Percentiles rank a stretch among this genome's conserved stretches.
These are phyloP conservation scores for Phytopythium oedochilum DNA, from an alignment of 352 stramenopile genomes.

Conservation along the genomic window DNA sequence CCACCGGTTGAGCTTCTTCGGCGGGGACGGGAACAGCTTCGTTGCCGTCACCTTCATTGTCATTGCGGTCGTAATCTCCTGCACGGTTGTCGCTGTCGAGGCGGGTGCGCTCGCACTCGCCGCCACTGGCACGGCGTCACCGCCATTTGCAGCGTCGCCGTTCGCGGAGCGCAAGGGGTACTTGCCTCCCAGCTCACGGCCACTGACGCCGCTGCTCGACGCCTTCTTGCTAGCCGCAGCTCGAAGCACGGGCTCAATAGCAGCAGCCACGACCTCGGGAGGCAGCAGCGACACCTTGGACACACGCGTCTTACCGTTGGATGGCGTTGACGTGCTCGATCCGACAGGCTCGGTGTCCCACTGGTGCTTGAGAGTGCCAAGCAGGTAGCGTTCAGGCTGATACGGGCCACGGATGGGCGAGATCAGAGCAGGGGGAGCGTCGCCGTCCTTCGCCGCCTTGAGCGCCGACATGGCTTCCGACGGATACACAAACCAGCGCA, in stretches of 20 bases:
- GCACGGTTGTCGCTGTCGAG: slow-evolving; percentile 18
- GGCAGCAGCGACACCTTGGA: slow-evolving; percentile 6
- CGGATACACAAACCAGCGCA: slow-evolving; percentile 78
- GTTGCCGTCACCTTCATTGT: slow-evolving; percentile 39
- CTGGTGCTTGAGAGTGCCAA: slow-evolving; percentile 35
- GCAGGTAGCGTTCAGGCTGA: slow-evolving; percentile 43
- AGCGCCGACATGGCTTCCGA: slow-evolving; percentile 80
- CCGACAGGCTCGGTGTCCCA: slow-evolving; percentile 21
- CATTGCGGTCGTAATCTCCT: slow-evolving; percentile 36
- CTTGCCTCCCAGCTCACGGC: slow-evolving; percentile 36
- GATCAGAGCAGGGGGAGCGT: neutral
- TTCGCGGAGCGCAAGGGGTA: slow-evolving; percentile 42
- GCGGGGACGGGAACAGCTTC: slow-evolving; percentile 58
- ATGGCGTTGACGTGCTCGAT: neutral
- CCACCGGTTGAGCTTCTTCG: slow-evolving; percentile 71
- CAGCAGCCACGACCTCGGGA: slow-evolving; percentile 3
- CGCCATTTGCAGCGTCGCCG: slow-evolving; percentile 1
- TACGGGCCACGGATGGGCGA: slow-evolving; percentile 37
- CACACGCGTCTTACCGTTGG: neutral
- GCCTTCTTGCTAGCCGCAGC: slow-evolving; percentile 10
- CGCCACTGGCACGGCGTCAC: neutral
- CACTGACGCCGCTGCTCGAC: slow-evolving; percentile 11
- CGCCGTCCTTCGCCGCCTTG: slow-evolving; percentile 37
- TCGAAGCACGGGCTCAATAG: neutral
- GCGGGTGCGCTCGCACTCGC: neutral